Percentiles rank a stretch among this genome's conserved stretches.
phyloP scores from a whole-genome alignment of 768 basidiomycete species.

The Albatrellus ellisii region DNA sequence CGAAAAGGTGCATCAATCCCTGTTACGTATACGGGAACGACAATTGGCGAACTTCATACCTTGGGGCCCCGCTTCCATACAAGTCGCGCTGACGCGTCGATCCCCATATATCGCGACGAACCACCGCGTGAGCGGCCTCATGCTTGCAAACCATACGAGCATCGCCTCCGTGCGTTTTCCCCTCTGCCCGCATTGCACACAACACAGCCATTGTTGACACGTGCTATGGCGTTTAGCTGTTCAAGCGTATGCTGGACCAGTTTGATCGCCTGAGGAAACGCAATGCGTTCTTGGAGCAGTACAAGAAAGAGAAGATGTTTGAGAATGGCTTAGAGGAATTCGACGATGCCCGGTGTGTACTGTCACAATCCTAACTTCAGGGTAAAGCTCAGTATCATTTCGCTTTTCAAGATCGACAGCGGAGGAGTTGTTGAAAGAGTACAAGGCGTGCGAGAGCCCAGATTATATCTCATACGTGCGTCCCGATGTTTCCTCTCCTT shows the following conservation, averaged over 20 bases:
- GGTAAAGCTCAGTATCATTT: conserved; percentile 1
- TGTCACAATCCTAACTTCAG: not conserved
- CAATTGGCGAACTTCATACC: conserved; percentile 97
- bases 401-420: conserved; percentile 52
- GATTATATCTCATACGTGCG: conserved; percentile 86
- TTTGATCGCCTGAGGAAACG: conserved; percentile 79
- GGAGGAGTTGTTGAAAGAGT: conserved; percentile 83
- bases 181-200: not conserved
- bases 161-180: conserved; percentile 69
- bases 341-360: conserved; percentile 80
- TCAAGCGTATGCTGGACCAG: conserved; percentile 93
- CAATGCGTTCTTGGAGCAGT: conserved; percentile 94
- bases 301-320: conserved; percentile 96
- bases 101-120: conserved; percentile 82
- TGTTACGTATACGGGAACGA: conserved; percentile 91
- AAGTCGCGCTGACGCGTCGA: conserved; percentile 86
- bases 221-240: conserved; percentile 40
- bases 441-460: conserved; percentile 89
- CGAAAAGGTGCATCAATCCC: conserved; percentile 87
- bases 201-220: conserved; percentile 1
- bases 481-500: conserved; percentile 7
- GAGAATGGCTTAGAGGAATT: conserved; percentile 90
- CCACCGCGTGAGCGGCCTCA: conserved; percentile 93
- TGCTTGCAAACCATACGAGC: conserved; percentile 99
- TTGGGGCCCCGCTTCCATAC: conserved; percentile 98